phyloP scores from a whole-genome alignment of 495 filamentous ascomycete species.

The Parachaetomium inaequale region DNA sequence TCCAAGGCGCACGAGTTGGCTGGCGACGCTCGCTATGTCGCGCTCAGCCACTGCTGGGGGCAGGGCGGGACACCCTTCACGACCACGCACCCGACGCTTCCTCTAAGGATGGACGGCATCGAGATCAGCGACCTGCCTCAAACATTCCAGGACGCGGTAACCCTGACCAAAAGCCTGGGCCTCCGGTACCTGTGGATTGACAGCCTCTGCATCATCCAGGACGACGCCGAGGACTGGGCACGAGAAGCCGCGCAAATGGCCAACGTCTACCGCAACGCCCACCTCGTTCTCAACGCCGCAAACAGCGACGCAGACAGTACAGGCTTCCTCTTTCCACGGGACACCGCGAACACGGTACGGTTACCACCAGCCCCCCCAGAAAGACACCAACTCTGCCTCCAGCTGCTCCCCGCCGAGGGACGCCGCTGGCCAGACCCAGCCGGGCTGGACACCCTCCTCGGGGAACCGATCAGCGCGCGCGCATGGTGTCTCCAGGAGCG shows the following conservation, averaged over 20 bases:
- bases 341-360: slow-evolving; percentile 3
- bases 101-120: slow-evolving; percentile 20
- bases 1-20: not conserved
- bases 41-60: slow-evolving; percentile 33
- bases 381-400: slow-evolving; percentile 3
- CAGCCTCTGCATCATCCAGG: slow-evolving; percentile 45
- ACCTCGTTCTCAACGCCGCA: slow-evolving; percentile 27
- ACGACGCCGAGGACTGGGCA: slow-evolving; percentile 36
- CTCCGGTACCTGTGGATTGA: slow-evolving; percentile 46
- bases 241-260: slow-evolving; percentile 40
- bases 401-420: slow-evolving; percentile 13
- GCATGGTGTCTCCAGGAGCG: slow-evolving; percentile 41
- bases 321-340: slow-evolving; percentile 22
- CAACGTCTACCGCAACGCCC: slow-evolving; percentile 38
- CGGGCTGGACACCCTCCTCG: not conserved
- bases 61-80: slow-evolving; percentile 17
- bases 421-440: not conserved
- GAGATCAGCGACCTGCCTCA: slow-evolving; percentile 20
- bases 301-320: slow-evolving; percentile 13
- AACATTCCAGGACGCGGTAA: slow-evolving; percentile 26
- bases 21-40: slow-evolving; percentile 21
- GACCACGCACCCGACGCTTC: slow-evolving; percentile 12
- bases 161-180: slow-evolving; percentile 25
- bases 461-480: slow-evolving; percentile 30
- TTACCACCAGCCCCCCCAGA: not conserved